Evolutionary conservation across 2,329 filamentous ascomycete species (phyloP), one percentile per base, ranked within the genome.

Genomic region (Tolypocladium guangdongense): DNA sequence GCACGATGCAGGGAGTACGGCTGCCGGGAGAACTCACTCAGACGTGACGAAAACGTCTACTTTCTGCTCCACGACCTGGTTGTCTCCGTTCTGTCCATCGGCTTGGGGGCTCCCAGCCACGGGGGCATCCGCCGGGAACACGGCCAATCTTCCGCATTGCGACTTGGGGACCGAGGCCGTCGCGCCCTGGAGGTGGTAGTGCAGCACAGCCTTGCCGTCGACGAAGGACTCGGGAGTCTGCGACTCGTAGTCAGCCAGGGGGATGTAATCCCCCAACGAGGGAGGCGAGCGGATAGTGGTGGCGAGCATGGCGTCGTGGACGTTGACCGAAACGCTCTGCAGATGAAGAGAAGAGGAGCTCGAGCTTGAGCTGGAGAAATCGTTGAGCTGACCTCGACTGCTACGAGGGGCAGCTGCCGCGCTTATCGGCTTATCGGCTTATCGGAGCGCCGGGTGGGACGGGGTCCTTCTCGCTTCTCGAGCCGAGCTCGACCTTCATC

Each of bases 191-290:
- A 78, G 74, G 62, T 84, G 80, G 59, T 79, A 80, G 68, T 91
- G 81, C 4, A 91, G 77, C 45, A 91, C 78, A 1, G 87, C 82
- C 63, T 86, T 88, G 32, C 80, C 81, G 60, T 78, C 80, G 61
- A 84, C 85, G 70, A 91, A 92, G 43, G 80, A 85, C 54, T 76
- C 74, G 1, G 88, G 88, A 1, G 88, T 92, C 63, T 84, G 82
- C 51, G 82, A 75, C 66, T 89, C 81, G 65, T 90, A 87, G 56
- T 88, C 83, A 54, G 77, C 73, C 47, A 91, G 76, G 5, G 80
- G 73, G 36, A 78, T 82, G 68, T 83, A 91, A 64, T 83, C 79
- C 37, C 74, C 73, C 16, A 75, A 63, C 18, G 75, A 71, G 6
- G 85, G 86, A 32, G 81, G 72, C 3, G 71, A 71, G 49, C 75